These are phyloP conservation scores for Aspergillus vadensis DNA, from an alignment of 2,329 filamentous ascomycete species.

Conservation along the genomic window DNA sequence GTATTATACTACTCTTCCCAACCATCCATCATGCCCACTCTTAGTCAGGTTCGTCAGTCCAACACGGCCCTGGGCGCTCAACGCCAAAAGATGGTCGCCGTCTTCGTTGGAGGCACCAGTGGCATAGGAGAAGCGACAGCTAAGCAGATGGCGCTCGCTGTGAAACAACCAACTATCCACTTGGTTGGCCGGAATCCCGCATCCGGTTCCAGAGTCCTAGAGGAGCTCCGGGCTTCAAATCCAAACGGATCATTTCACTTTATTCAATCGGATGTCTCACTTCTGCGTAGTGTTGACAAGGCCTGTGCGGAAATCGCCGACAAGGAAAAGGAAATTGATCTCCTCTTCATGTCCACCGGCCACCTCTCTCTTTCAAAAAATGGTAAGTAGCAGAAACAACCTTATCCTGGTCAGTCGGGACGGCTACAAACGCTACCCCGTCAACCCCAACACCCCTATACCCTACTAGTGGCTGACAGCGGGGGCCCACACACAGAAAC, in stretches of 20 bases:
- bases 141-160: constrained; percentile 47
- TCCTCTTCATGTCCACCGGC: constrained; percentile 58
- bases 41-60: constrained; percentile 16
- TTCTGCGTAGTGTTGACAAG: constrained; percentile 53
- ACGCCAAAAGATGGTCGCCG: constrained; percentile 47
- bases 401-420: too few relatives aligned
- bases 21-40: constrained; percentile 8
- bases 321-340: constrained; percentile 56
- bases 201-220: constrained; percentile 40
- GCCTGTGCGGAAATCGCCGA: constrained; percentile 53
- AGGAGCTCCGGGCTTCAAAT: constrained; percentile 49
- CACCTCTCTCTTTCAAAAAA: constrained; percentile 35
- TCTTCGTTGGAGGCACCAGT: constrained; percentile 56
- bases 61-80: constrained; percentile 26
- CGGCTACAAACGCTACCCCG: too few relatives aligned
- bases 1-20: not conserved
- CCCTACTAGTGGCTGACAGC: not conserved
- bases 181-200: constrained; percentile 50
- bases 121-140: constrained; percentile 55
- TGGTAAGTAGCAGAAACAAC: not conserved
- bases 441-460: not conserved
- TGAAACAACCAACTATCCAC: constrained; percentile 48
- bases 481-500: constrained; percentile 50
- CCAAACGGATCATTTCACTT: constrained; percentile 28
- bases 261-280: constrained; percentile 34